phyloP scores from a whole-genome alignment of 2,329 filamentous ascomycete genomes.

The Bisporella sp. region DNA sequence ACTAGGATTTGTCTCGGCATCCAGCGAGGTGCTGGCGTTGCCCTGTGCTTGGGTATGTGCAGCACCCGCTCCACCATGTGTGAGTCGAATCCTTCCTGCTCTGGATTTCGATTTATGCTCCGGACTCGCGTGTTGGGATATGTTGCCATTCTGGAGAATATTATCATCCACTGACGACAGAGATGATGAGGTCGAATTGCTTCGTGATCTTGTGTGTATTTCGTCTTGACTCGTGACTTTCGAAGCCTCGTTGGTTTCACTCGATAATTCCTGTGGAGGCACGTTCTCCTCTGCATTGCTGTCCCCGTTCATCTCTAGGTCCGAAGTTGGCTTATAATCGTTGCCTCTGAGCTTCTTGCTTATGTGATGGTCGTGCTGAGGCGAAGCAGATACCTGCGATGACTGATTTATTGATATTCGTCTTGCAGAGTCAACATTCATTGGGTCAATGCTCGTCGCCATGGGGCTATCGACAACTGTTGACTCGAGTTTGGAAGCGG shows the following conservation, averaged over 20 bases:
- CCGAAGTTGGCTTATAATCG: slow-evolving; percentile 11
- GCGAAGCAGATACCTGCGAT: slow-evolving; percentile 8
- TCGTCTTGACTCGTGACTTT: neutral
- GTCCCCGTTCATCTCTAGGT: slow-evolving; percentile 14
- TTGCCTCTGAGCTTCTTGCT: slow-evolving; percentile 22
- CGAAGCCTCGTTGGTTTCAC: slow-evolving; percentile 4
- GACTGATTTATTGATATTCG: slow-evolving; percentile 3
- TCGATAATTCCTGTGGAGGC: neutral
- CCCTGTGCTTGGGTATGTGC: slow-evolving; percentile 10
- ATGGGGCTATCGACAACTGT: neutral
- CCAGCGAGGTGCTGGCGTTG: slow-evolving; percentile 19
- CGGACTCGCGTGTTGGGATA: neutral
- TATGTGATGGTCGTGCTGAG: slow-evolving; percentile 12
- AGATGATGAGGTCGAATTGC: slow-evolving; percentile 29
- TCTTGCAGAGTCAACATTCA: neutral
- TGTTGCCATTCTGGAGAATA: slow-evolving; percentile 13
- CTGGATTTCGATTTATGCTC: neutral
- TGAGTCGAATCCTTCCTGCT: too few species aligned
- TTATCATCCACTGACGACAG: slow-evolving; percentile 30
- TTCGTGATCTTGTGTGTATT: slow-evolving; percentile 13
- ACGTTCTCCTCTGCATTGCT: slow-evolving; percentile 4
- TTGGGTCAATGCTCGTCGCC: neutral
- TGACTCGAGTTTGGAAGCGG: neutral
- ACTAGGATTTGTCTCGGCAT: slow-evolving; percentile 18
- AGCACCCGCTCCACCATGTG: neutral